Percentiles rank a stretch among this genome's conserved stretches.
phyloP scores from a whole-genome alignment of 148 eudicot species.

The Rhododendron ferrugineum region DNA sequence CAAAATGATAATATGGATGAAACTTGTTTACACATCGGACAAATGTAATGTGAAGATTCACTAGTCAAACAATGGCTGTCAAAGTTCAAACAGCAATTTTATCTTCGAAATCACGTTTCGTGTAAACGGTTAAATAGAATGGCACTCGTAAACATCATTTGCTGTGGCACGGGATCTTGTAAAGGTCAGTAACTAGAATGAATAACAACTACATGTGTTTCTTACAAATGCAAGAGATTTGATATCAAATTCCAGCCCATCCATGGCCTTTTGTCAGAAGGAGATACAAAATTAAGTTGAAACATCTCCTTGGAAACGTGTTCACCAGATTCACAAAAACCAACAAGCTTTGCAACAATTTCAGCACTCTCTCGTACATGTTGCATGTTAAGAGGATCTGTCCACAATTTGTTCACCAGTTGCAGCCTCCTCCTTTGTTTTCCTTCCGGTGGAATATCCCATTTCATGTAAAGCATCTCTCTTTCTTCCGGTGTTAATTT shows the following conservation, averaged over 20 bases:
- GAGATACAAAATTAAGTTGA: slow-evolving; percentile 69
- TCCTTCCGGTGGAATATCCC: slow-evolving; percentile 93
- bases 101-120: background rate
- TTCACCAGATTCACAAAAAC: slow-evolving; percentile 81
- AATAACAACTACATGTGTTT: background rate
- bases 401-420: slow-evolving; percentile 89
- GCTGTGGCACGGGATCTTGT: background rate
- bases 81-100: background rate
- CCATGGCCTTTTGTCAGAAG: slow-evolving; percentile 82
- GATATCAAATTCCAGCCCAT: slow-evolving; percentile 96
- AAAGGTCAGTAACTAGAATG: background rate
- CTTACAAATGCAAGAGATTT: slow-evolving; percentile 74
- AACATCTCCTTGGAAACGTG: slow-evolving; percentile 87
- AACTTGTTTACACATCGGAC: background rate
- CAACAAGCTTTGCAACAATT: slow-evolving; percentile 88
- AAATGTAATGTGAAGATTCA: background rate
- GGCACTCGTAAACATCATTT: background rate
- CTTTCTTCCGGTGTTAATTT: slow-evolving; percentile 73
- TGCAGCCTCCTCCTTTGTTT: slow-evolving; percentile 78
- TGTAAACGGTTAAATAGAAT: background rate
- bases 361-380: slow-evolving; percentile 88
- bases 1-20: background rate
- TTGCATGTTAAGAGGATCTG: slow-evolving; percentile 80
- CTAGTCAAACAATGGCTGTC: background rate
- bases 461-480: slow-evolving; percentile 68